A percentile compares a stretch with the other conserved stretches of the same genome.
Evolutionary conservation across 2,329 filamentous ascomycete species (phyloP).

Genomic region (Fusarium albidum): DNA sequence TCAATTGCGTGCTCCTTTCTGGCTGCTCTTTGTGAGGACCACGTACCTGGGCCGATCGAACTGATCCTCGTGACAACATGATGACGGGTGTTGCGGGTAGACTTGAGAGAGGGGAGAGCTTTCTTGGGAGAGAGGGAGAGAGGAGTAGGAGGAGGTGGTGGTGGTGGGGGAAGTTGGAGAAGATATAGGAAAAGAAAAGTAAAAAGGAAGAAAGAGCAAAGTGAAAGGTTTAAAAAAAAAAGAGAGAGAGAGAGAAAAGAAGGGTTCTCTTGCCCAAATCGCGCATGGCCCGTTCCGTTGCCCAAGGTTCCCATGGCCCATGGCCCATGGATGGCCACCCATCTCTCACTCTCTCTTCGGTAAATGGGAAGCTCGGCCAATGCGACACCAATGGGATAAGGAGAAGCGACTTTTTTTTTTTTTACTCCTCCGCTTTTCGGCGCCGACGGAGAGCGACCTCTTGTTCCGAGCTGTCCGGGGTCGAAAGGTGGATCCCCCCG

Average conservation of each 20-base stretch:
- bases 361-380: too few species aligned
- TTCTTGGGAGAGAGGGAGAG: conserved; percentile 13
- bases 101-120: conserved; percentile 31
- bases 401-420: conserved; percentile 27
- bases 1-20: conserved; percentile 18
- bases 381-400: too few species aligned
- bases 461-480: conserved; percentile 36
- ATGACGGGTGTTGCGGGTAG: conserved; percentile 40
- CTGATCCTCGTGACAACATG: conserved; percentile 68
- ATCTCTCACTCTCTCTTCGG: too few species aligned
- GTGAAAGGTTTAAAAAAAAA: conserved; percentile 2
- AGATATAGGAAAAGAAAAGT: too few species aligned
- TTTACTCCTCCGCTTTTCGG: conserved; percentile 24
- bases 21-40: too few species aligned
- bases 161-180: too few species aligned
- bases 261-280: conserved; percentile 20
- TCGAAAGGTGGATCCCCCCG: conserved; percentile 8
- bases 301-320: conserved; percentile 27
- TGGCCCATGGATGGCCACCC: background rate
- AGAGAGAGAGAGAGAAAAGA: conserved; percentile 16
- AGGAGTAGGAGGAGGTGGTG: conserved; percentile 7
- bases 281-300: conserved; percentile 16
- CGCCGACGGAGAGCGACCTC: conserved; percentile 27
- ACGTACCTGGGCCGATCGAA: conserved; percentile 64
- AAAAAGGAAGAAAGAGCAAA: conserved; percentile 5